These are phyloP conservation scores for Fusarium veterinarium DNA, from an alignment of 2,329 filamentous ascomycete species.

Conservation along the genomic window DNA sequence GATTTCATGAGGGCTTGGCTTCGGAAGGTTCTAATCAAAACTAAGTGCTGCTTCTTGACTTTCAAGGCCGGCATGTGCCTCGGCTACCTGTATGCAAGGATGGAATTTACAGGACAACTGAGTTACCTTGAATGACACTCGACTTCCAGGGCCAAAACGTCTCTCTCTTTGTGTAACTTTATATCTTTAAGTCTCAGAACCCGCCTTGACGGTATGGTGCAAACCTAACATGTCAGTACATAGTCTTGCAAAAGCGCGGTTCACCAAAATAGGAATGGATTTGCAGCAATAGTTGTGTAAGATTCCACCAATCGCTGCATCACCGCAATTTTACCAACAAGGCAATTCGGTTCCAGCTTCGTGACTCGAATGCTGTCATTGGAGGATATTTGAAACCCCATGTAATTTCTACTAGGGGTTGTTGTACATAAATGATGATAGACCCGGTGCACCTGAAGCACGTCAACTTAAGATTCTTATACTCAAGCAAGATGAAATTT, in stretches of 20 bases:
- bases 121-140: neutral
- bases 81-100: too few relatives aligned
- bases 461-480: neutral
- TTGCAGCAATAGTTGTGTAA: neutral
- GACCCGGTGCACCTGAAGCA: neutral
- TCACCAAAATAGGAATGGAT: neutral
- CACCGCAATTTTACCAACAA: neutral
- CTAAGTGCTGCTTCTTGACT: neutral
- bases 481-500: neutral
- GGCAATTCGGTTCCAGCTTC: neutral
- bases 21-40: too few relatives aligned
- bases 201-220: neutral
- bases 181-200: neutral
- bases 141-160: neutral
- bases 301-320: slow-evolving; percentile 12
- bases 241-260: neutral
- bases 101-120: neutral
- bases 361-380: neutral
- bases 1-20: neutral
- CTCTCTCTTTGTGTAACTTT: neutral
- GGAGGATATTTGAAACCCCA: neutral
- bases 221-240: neutral
- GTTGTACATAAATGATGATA: slow-evolving; percentile 11
- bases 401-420: neutral
- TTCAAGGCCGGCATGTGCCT: too few relatives aligned